Evolutionary conservation across 1,284 basidiomycete species (phyloP).

Genomic region (Melampsora americana): DNA sequence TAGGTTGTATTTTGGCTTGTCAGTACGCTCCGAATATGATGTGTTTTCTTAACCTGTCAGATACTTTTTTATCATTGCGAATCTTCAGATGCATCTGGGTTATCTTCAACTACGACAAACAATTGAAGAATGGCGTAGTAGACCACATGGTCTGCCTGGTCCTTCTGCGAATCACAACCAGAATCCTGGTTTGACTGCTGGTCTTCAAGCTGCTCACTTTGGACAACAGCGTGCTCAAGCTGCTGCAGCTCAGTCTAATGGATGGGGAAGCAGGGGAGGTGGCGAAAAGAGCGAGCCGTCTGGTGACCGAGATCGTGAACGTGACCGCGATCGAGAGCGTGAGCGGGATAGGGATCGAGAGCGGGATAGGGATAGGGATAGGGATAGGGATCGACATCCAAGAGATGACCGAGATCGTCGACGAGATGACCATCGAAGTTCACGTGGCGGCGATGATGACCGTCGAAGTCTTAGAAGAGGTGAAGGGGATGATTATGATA

Average conservation of each 20-base stretch:
- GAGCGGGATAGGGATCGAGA: slow-evolving; percentile 28
- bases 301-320: slow-evolving; percentile 18
- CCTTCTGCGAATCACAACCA: slow-evolving; percentile 17
- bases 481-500: slow-evolving; percentile 31
- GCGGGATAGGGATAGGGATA: slow-evolving; percentile 21
- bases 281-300: slow-evolving; percentile 6
- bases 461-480: slow-evolving; percentile 19
- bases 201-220: slow-evolving; percentile 41
- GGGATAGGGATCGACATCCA: slow-evolving; percentile 8
- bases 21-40: not conserved
- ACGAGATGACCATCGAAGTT: slow-evolving; percentile 7
- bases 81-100: slow-evolving; percentile 85
- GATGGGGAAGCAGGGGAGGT: slow-evolving; percentile 30
- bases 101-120: slow-evolving; percentile 96
- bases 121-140: slow-evolving; percentile 65
- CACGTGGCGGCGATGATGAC: slow-evolving; percentile 12
- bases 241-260: slow-evolving; percentile 11
- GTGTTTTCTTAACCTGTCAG: not conserved
- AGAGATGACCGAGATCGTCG: slow-evolving; percentile 26
- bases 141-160: slow-evolving; percentile 39
- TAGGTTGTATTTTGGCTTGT: slow-evolving; percentile 55
- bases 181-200: slow-evolving; percentile 41
- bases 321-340: slow-evolving; percentile 21
- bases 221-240: slow-evolving; percentile 38
- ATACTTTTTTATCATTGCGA: not conserved